Evolutionary conservation across 1,284 basidiomycete genomes (phyloP).

Genomic region (Ceratobasidium sp.): DNA sequence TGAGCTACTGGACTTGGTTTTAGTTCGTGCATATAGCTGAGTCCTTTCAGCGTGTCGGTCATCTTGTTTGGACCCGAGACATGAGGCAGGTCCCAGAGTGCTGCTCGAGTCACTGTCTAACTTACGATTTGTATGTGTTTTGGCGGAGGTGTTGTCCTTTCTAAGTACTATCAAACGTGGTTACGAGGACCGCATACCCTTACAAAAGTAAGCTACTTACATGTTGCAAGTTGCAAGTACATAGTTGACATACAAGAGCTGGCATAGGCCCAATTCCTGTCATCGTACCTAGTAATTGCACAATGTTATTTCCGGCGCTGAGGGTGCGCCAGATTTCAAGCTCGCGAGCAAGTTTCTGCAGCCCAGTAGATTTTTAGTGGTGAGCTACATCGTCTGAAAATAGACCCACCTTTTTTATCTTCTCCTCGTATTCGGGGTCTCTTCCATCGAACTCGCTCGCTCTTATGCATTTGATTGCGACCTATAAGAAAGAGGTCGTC

Average conservation of each 20-base stretch:
- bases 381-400: background rate
- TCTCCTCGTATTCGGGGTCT: background rate
- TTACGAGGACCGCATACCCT: background rate
- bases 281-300: constrained; percentile 9
- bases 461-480: constrained; percentile 23
- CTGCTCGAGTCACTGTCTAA: background rate
- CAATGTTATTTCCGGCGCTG: constrained; percentile 7
- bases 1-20: constrained; percentile 14
- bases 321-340: constrained; percentile 7
- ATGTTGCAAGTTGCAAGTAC: constrained; percentile 25
- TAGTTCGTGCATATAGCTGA: constrained; percentile 22
- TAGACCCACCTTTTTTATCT: background rate
- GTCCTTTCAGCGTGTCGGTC: constrained; percentile 20
- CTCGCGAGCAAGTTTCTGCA: constrained; percentile 20
- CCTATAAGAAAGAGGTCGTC: background rate
- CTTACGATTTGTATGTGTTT: constrained; percentile 26
- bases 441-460: background rate
- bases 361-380: background rate
- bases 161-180: constrained; percentile 9
- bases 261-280: constrained; percentile 1
- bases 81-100: background rate
- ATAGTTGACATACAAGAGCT: background rate
- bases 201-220: constrained; percentile 2
- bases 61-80: background rate
- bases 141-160: constrained; percentile 14